phyloP scores from a whole-genome alignment of 495 filamentous ascomycete species.

The Xylaria bambusicola region DNA sequence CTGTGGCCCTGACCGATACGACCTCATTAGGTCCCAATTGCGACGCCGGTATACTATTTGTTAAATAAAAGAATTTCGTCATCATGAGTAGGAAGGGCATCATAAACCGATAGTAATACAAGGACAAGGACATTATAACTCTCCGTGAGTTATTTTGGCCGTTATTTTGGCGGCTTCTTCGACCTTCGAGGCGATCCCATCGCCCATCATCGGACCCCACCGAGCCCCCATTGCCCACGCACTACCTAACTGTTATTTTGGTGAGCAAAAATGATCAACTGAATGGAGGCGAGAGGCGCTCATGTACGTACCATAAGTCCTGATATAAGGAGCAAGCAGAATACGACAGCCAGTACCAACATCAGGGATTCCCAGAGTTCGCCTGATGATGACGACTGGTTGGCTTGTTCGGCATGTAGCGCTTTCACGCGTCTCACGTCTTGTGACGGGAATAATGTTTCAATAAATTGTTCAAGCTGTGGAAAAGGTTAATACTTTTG shows the following conservation, averaged over 20 bases:
- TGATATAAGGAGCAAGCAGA: constrained; percentile 40
- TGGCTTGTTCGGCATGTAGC: constrained; percentile 29
- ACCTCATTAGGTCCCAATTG: constrained; percentile 4
- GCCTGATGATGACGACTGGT: constrained; percentile 27
- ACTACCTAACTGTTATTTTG: constrained; percentile 54
- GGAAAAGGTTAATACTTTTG: constrained; percentile 1
- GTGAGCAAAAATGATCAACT: constrained; percentile 14
- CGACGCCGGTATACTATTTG: constrained; percentile 8
- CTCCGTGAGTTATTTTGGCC: constrained; percentile 37
- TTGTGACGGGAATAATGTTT: constrained; percentile 82
- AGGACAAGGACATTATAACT: constrained; percentile 36
- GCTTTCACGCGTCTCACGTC: constrained; percentile 48
- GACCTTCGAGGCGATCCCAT: constrained; percentile 31
- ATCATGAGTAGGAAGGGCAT: constrained; percentile 7
- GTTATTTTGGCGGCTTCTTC: constrained; percentile 28
- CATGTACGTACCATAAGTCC: constrained; percentile 47
- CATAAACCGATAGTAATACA: constrained; percentile 6
- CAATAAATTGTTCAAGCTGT: constrained; percentile 96
- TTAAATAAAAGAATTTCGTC: constrained; percentile 11
- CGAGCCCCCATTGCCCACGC: constrained; percentile 69
- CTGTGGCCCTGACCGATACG: constrained; percentile 2
- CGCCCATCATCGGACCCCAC: constrained; percentile 52
- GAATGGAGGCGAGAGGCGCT: not conserved
- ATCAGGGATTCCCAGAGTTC: constrained; percentile 39
- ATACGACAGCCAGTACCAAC: constrained; percentile 36